These are phyloP conservation scores for Botrytis elliptica DNA, from an alignment of 2,329 filamentous ascomycete genomes.

Conservation along the genomic window DNA sequence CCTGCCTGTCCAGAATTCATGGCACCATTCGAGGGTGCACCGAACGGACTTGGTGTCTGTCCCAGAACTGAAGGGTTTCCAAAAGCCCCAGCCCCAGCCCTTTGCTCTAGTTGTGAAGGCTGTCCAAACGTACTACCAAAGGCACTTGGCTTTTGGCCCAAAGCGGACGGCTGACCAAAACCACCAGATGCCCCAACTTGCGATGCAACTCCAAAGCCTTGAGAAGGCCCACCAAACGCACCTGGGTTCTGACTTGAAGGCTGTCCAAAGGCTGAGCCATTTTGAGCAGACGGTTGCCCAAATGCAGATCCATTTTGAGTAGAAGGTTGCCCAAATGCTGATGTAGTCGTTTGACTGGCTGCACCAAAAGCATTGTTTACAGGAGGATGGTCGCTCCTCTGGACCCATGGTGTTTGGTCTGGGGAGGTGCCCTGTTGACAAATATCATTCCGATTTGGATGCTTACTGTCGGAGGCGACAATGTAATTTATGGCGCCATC, in stretches of 20 bases:
- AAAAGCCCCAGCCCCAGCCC: constrained; percentile 40
- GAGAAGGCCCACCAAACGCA: constrained; percentile 25
- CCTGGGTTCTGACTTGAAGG: constrained; percentile 40
- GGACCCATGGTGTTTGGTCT: constrained; percentile 32
- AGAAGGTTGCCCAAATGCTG: constrained; percentile 41
- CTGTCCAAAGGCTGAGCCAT: constrained; percentile 40
- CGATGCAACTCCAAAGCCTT: constrained; percentile 23
- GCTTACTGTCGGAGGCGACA: constrained; percentile 62
- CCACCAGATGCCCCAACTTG: constrained; percentile 37
- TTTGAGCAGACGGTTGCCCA: constrained; percentile 34
- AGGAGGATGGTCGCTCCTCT: constrained; percentile 38
- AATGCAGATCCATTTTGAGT: constrained; percentile 24
- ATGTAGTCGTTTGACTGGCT: constrained; percentile 19
- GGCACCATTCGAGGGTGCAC: constrained; percentile 25
- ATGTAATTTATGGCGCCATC: constrained; percentile 72
- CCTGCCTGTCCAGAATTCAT: constrained; percentile 20
- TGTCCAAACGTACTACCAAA: constrained; percentile 27
- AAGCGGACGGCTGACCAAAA: constrained; percentile 43
- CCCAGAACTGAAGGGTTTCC: constrained; percentile 43
- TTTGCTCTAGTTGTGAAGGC: constrained; percentile 17
- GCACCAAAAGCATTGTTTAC: constrained; percentile 22
- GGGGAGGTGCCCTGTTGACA: constrained; percentile 43
- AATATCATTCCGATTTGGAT: constrained; percentile 72
- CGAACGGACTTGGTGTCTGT: constrained; percentile 39
- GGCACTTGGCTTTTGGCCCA: constrained; percentile 40